Evolutionary conservation across 768 basidiomycete genomes (phyloP), one percentile per base, ranked within the genome.

Genomic region (Mycena rosella): DNA sequence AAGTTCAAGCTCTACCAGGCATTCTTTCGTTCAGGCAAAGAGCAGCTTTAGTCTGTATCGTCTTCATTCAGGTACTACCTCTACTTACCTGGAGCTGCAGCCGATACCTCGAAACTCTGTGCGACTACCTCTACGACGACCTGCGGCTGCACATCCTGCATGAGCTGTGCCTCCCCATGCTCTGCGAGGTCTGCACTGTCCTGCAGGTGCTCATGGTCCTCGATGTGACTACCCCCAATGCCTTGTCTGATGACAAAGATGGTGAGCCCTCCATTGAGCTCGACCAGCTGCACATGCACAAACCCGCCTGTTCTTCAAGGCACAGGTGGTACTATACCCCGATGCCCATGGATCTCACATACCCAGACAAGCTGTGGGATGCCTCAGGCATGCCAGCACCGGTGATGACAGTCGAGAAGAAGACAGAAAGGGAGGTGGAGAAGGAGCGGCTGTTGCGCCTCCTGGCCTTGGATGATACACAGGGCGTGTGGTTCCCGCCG

Each of bases 141-240:
- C 88, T 99, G 1, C 92, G 97, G 1, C 98, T 98, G 7, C 90
- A 96, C 6, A 98, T 99, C 68, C 86, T 98, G 2, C 96, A 98
- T 73, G 97, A 98, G 74, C 91, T 91, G 0, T 89, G 92, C 6
- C 87, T 99, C 52, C 91, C 91, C 1, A 90, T 90, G 0, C 88
- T 99, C 1, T 96, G 96, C 76, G 94, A 96, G 77, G 95, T 98
- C 27, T 99, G 97, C 83, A 98, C 95, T 0, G 95, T 99, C 22
- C 84, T 99, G 3, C 94, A 96, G 76, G 97, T 96, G 0, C 84
- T 99, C 45, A 98, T 99, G 95, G 93, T 98, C 5, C 89, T 96
- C 30, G 96, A 97, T 74, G 84, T n/a, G n/a, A n/a, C 93, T 18
- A 82, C 87, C 79, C 24, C 55, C 18, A 60, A 67, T 44, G 71